Base-by-base conservation (phyloP, 768 basidiomycete genomes). In the Suillus discolor region DNA sequence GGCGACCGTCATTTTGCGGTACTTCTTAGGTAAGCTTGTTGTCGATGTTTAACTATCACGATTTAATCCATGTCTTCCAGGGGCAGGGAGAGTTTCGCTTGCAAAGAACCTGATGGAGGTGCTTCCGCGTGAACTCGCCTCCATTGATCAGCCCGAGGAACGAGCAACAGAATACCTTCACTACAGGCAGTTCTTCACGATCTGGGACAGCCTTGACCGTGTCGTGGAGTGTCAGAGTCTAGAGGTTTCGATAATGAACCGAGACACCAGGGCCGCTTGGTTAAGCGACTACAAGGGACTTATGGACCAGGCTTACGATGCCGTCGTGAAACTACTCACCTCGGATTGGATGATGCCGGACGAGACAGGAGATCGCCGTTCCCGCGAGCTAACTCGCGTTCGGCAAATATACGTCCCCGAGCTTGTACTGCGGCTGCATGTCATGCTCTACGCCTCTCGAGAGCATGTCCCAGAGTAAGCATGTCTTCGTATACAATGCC, bases 341-440 rank as follows among this genome's bases (percentile, higher is more conserved):
- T 86, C 88, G 6, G 91, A 93, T 64, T 94, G 93, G 93, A 80
- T 94, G 69, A 81, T 87, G 23, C 78, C 82, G 1, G 88, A 90
- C 59, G 81, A 5, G 23, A 62, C 12, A 84, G 86, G 77, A 49
- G 84, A 88, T 57, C 83, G 83, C 8, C 83, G 91, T 34, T 81
- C 81, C 28, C 80, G 81, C 25, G 93, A 96, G 67, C 84, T 97
- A 55, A 78, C 85, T 15, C 87, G 91, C n/a, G 91, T 97, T 61
- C 87, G 96, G 49, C 90, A 95, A 71, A 87, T 96, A 38, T 96
- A 91, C 76, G 81, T 97, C 31, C 97, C 96, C 0, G 95, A 97
- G 74, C 83, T 98, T 25, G 87, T 98, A 70, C 83, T 98, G 68
- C 88, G 94, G 25, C 79, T 99, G 2, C 96, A 98, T 72, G 81